Conservation (phyloP, 78 protist genomes). For the Trichosphaerium sp. region DNA sequence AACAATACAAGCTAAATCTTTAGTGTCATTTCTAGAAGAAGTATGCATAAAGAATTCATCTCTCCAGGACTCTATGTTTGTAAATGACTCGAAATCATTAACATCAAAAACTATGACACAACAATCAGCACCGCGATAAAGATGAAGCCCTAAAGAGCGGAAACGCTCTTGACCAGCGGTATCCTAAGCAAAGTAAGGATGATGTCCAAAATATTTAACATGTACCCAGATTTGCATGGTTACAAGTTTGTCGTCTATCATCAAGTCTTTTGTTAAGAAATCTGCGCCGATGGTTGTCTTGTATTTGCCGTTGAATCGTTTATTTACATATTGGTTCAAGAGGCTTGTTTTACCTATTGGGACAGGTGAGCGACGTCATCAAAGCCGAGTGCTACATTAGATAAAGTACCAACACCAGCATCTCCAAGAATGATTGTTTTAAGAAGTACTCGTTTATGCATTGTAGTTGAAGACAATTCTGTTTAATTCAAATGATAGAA, state of each 20-base stretch:
- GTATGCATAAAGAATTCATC: neutral
- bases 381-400: too few species aligned
- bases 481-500: too few species aligned
- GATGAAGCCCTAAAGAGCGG: constrained; percentile 33
- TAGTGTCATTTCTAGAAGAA: neutral
- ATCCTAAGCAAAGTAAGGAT: constrained; percentile 26
- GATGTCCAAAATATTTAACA: neutral
- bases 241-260: constrained; percentile 26
- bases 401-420: too few species aligned
- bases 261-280: constrained; percentile 30
- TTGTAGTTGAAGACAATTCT: too few species aligned
- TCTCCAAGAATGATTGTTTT: too few species aligned
- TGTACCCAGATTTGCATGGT: neutral
- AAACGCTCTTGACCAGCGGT: constrained; percentile 64
- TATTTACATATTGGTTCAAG: constrained; percentile 36
- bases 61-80: neutral
- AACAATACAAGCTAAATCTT: neutral
- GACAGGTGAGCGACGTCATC: too few species aligned
- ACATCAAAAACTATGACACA: constrained; percentile 59
- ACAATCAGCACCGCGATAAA: constrained; percentile 62
- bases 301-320: constrained; percentile 11
- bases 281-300: constrained; percentile 43
- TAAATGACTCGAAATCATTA: constrained; percentile 1
- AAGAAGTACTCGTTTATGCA: too few species aligned
- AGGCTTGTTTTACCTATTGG: constrained; percentile 38